Conservation (phyloP, 2,329 filamentous ascomycete species). For the Colletotrichum orbiculare region DNA sequence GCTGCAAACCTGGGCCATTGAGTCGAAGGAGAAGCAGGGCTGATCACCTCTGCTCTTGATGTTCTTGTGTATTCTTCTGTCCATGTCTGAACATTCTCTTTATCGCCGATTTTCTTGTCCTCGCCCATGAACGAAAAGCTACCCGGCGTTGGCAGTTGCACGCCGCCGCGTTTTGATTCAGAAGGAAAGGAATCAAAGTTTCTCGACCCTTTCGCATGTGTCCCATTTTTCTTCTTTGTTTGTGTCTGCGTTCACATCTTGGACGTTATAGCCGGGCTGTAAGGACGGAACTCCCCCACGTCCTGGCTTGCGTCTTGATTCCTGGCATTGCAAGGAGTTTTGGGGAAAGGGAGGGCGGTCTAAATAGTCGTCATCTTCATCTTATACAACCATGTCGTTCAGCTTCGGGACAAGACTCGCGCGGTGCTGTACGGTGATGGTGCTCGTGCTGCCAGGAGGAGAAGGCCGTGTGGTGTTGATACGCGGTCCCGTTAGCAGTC, state of each 20-base stretch:
- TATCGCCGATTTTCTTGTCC: not conserved
- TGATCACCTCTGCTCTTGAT: not conserved
- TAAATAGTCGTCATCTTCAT: not conserved
- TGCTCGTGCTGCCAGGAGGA: no score
- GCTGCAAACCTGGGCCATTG: constrained; percentile 39
- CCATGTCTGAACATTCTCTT: no score
- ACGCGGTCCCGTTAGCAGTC: no score
- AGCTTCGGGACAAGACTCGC: no score
- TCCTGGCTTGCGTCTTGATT: not conserved
- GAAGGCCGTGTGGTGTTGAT: no score
- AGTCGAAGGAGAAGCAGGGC: constrained; percentile 12
- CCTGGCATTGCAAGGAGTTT: constrained; percentile 36
- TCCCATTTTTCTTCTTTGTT: not conserved
- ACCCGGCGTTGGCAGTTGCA: no score
- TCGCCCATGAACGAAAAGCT: not conserved
- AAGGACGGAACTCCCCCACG: no score
- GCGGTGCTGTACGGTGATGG: no score
- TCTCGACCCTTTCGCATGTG: not conserved
- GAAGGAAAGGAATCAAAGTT: not conserved
- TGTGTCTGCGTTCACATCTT: not conserved
- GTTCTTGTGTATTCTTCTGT: no score
- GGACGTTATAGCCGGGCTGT: not conserved
- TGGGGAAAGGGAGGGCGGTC: not conserved
- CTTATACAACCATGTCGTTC: not conserved
- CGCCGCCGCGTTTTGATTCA: not conserved